Evolutionary conservation across 441 rosid species (phyloP).

Genomic region (Populus hybrid): DNA sequence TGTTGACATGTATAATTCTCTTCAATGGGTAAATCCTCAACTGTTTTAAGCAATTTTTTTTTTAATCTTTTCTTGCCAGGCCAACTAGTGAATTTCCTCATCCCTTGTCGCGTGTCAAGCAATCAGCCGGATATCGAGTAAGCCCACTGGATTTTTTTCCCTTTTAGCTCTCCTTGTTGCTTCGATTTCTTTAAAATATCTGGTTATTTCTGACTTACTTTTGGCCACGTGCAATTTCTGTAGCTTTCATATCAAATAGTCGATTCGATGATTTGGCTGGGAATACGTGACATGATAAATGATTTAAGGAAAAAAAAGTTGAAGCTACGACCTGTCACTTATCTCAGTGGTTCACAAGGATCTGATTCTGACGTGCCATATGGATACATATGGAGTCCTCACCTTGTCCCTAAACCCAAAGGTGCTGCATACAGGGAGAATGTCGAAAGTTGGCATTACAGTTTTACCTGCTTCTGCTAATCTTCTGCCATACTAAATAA

Average conservation of each 20-base stretch:
- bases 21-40: slow-evolving; percentile 30
- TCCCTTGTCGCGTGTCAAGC: slow-evolving; percentile 98
- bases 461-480: background rate
- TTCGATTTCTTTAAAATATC: background rate
- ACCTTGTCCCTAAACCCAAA: slow-evolving; percentile 99
- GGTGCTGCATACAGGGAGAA: slow-evolving; percentile 39
- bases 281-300: slow-evolving; percentile 95
- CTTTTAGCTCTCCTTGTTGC: background rate
- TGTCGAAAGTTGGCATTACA: slow-evolving; percentile 6
- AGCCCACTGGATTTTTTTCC: slow-evolving; percentile 24
- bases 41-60: slow-evolving; percentile 21
- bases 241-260: slow-evolving; percentile 99
- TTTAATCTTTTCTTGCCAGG: slow-evolving; percentile 41
- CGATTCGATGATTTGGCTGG: slow-evolving; percentile 98
- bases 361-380: slow-evolving; percentile 80
- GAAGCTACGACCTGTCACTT: slow-evolving; percentile 96
- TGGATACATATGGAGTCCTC: slow-evolving; percentile 99
- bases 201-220: slow-evolving; percentile 15
- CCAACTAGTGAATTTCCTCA: slow-evolving; percentile 99
- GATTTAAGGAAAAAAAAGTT: slow-evolving; percentile 90
- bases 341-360: slow-evolving; percentile 96
- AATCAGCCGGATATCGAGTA: slow-evolving; percentile 97
- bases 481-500: background rate
- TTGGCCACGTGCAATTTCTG: slow-evolving; percentile 17
- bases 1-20: slow-evolving; percentile 16